Conservation (phyloP, 225 moss, liverwort and hornwort species). For the Pseudoscleropodium purum region DNA sequence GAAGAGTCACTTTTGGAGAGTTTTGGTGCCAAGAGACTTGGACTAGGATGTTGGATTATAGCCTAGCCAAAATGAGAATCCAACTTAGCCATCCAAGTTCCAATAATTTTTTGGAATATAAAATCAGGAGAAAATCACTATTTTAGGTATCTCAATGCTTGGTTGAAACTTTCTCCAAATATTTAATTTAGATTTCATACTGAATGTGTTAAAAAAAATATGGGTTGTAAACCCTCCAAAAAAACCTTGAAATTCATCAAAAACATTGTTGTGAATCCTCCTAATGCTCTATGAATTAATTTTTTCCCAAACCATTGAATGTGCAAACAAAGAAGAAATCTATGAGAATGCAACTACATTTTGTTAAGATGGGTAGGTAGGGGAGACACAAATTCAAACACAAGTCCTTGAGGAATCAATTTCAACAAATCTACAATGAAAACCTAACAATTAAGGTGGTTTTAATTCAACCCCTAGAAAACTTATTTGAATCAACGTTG, state of each 20-base stretch:
- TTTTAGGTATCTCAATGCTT: accelerated
- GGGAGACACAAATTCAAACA: background rate
- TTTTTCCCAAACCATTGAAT: background rate
- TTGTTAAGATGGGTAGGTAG: background rate
- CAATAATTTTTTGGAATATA: background rate
- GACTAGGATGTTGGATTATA: background rate
- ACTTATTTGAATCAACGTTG: background rate
- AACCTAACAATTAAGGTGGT: background rate
- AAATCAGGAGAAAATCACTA: background rate
- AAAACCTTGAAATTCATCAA: background rate
- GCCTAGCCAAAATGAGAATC: background rate
- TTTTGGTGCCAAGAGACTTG: background rate
- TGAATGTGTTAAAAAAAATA: background rate
- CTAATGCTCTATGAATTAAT: background rate
- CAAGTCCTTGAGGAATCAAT: background rate
- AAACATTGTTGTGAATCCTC: background rate
- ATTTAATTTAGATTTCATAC: background rate
- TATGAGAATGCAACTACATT: background rate
- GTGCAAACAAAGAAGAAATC: background rate
- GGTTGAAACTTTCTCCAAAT: background rate
- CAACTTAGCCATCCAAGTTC: background rate
- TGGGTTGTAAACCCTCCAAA: background rate
- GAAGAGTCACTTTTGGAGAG: background rate
- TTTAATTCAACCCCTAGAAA: background rate
- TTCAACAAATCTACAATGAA: background rate